These are phyloP conservation scores for Petunia axillaris DNA, from an alignment of 257 asterid genomes.

Conservation along the genomic window DNA sequence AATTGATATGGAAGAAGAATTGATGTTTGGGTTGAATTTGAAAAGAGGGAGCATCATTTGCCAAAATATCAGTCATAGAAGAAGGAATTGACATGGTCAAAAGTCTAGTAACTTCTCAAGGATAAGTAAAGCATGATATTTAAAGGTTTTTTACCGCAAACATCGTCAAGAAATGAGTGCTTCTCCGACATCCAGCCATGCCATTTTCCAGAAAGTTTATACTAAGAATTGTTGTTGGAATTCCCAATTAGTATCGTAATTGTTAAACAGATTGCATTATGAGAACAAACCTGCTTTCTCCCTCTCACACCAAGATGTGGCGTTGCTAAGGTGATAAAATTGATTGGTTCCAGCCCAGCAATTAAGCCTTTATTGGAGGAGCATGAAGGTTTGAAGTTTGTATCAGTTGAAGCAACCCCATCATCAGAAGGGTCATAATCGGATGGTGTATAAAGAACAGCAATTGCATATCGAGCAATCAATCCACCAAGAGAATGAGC, in stretches of 20 bases:
- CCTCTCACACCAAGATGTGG: constrained; percentile 99
- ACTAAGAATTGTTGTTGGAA: not conserved
- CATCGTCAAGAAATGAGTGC: not conserved
- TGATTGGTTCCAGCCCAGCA: constrained; percentile 89
- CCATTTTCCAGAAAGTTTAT: not conserved
- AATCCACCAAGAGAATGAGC: constrained; percentile 99
- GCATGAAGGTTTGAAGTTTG: constrained; percentile 33
- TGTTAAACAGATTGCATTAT: not conserved
- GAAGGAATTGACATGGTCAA: not conserved
- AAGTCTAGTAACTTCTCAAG: not conserved
- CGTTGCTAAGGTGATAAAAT: constrained; percentile 91
- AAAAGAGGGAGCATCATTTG: not conserved
- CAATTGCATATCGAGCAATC: constrained; percentile 86
- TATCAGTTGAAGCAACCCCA: constrained; percentile 34
- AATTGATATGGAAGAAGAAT: no score
- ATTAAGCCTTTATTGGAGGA: constrained; percentile 52
- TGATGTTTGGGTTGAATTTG: not conserved
- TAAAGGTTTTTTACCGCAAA: not conserved
- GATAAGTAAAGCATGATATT: not conserved
- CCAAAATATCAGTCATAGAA: not conserved
- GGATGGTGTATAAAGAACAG: constrained; percentile 63
- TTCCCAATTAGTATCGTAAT: not conserved
- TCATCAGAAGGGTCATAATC: constrained; percentile 32
- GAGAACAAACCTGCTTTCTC: constrained; percentile 72
- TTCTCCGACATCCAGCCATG: no score